Evolutionary conservation across 768 basidiomycete species (phyloP).

Genomic region (Hypholoma fasciculare): DNA sequence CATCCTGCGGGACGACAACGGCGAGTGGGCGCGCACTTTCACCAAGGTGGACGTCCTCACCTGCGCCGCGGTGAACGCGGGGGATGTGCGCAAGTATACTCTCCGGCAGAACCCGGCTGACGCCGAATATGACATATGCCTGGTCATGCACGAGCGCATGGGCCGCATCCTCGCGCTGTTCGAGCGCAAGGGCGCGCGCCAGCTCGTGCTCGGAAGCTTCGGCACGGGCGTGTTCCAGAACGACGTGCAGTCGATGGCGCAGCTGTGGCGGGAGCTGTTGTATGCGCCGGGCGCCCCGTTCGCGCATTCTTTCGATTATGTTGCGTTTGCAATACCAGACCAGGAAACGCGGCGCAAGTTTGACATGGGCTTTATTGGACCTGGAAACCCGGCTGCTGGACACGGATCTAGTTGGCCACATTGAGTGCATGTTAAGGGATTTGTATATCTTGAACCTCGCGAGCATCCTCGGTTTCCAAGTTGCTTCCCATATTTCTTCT

Average conservation of each 20-base stretch:
- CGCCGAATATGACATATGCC: conserved; percentile 18
- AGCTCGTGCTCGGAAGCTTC: conserved; percentile 68
- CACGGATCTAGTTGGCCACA: too few species aligned
- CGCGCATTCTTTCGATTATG: conserved; percentile 48
- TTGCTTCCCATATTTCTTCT: too few species aligned
- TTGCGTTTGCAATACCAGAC: conserved; percentile 50
- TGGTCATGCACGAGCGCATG: conserved; percentile 68
- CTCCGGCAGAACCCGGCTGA: background rate
- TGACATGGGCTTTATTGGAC: background rate
- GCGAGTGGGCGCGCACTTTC: conserved; percentile 46
- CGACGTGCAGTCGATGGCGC: conserved; percentile 31
- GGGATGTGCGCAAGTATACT: conserved; percentile 26
- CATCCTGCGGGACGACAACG: conserved; percentile 57
- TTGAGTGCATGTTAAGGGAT: too few species aligned
- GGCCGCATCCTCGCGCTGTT: conserved; percentile 62
- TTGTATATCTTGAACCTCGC: too few species aligned
- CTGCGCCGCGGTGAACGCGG: conserved; percentile 68
- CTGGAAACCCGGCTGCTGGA: too few species aligned
- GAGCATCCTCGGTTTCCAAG: too few species aligned
- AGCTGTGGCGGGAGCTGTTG: conserved; percentile 22
- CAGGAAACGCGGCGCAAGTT: conserved; percentile 1
- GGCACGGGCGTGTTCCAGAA: conserved; percentile 75
- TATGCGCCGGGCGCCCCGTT: conserved; percentile 42
- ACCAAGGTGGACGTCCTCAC: conserved; percentile 62
- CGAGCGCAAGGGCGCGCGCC: conserved; percentile 53